phyloP scores from a whole-genome alignment of 2,329 filamentous ascomycete species.

The Tolypocladium album region DNA sequence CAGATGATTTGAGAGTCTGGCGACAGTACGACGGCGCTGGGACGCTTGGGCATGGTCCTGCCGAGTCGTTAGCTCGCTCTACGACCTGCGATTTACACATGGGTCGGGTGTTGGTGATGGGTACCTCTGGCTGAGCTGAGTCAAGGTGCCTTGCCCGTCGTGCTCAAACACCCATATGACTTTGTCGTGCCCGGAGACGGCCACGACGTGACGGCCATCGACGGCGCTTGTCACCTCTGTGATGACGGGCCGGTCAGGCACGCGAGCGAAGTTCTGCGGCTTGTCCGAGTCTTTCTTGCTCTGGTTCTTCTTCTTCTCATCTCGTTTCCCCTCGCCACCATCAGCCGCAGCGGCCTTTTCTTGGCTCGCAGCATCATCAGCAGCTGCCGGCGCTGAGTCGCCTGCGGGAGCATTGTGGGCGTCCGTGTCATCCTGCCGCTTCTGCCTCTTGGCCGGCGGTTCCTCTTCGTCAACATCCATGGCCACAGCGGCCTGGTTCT shows the following conservation, averaged over 20 bases:
- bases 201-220: slow-evolving; percentile 59
- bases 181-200: slow-evolving; percentile 86
- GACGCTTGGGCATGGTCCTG: slow-evolving; percentile 81
- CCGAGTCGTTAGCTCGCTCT: slow-evolving; percentile 12
- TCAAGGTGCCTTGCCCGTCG: slow-evolving; percentile 47
- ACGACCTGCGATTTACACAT: too few species aligned
- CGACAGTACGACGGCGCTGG: slow-evolving; percentile 63
- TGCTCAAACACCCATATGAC: slow-evolving; percentile 72
- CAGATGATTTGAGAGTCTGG: slow-evolving; percentile 64
- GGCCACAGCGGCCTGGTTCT: slow-evolving; percentile 1
- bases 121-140: slow-evolving; percentile 63
- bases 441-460: slow-evolving; percentile 26
- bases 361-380: not conserved
- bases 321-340: slow-evolving; percentile 12
- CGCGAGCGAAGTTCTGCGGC: slow-evolving; percentile 15
- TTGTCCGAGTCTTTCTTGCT: slow-evolving; percentile 18
- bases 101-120: not conserved
- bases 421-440: slow-evolving; percentile 13
- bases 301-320: slow-evolving; percentile 3
- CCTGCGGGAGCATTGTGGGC: slow-evolving; percentile 2
- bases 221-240: slow-evolving; percentile 55
- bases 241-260: slow-evolving; percentile 51
- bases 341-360: slow-evolving; percentile 6
- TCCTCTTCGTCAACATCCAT: slow-evolving; percentile 11
- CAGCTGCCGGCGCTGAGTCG: not conserved